Evolutionary conservation across 2,329 filamentous ascomycete species (phyloP).

Genomic region (Triangularia verruculosa): DNA sequence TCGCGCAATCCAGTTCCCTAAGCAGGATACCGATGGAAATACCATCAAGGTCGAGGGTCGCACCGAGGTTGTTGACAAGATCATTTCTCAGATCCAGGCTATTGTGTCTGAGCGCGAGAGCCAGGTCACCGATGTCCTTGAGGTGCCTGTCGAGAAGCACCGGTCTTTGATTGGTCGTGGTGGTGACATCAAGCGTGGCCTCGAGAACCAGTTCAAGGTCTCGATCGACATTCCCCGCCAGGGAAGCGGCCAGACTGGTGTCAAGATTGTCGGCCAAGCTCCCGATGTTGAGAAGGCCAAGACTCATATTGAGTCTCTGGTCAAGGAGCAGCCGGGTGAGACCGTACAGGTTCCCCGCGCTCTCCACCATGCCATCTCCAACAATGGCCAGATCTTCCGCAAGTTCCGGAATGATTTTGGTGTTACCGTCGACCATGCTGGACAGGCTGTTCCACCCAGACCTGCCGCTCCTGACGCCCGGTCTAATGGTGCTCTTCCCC

Average conservation of each 20-base stretch:
- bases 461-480: slow-evolving; percentile 49
- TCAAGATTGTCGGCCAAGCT: slow-evolving; percentile 80
- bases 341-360: slow-evolving; percentile 79
- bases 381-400: slow-evolving; percentile 92
- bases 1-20: slow-evolving; percentile 91
- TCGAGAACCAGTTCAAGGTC: slow-evolving; percentile 84
- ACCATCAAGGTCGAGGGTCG: slow-evolving; percentile 86
- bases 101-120: slow-evolving; percentile 82
- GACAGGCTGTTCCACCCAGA: slow-evolving; percentile 71
- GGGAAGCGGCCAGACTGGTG: slow-evolving; percentile 75
- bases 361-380: slow-evolving; percentile 79
- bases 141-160: slow-evolving; percentile 88
- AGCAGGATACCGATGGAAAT: slow-evolving; percentile 77
- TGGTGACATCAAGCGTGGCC: slow-evolving; percentile 77
- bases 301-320: slow-evolving; percentile 72
- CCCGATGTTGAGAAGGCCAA: slow-evolving; percentile 81
- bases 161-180: slow-evolving; percentile 86
- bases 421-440: slow-evolving; percentile 88
- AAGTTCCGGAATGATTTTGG: slow-evolving; percentile 80
- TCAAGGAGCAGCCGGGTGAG: slow-evolving; percentile 86
- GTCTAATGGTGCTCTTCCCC: slow-evolving; percentile 66
- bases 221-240: slow-evolving; percentile 89
- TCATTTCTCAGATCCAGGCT: slow-evolving; percentile 74
- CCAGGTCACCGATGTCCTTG: slow-evolving; percentile 73
- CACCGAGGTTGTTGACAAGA: slow-evolving; percentile 80